Evolutionary conservation across 2,329 filamentous ascomycete species (phyloP).

Genomic region (Corynespora cassiicola): DNA sequence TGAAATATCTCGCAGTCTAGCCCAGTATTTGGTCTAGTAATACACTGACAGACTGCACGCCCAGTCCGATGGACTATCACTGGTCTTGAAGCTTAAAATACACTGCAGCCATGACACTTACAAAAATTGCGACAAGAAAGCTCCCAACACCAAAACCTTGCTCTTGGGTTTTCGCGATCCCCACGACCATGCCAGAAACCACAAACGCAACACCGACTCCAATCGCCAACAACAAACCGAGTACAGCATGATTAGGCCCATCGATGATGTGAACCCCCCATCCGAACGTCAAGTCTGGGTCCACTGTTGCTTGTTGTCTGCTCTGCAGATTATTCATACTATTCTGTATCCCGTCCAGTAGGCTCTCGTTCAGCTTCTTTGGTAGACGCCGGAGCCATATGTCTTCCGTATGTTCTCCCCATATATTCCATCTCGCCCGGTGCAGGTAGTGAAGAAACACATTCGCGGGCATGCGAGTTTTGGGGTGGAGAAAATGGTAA

Average conservation of each 20-base stretch:
- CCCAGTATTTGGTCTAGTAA: no score
- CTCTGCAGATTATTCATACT: no score
- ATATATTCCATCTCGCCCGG: slow-evolving; percentile 12
- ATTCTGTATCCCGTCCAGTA: slow-evolving; percentile 2
- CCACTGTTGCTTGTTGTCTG: slow-evolving; percentile 1
- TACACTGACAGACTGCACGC: no score
- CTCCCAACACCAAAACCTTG: slow-evolving; percentile 12
- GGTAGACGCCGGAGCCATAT: slow-evolving; percentile 11
- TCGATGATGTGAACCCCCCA: slow-evolving; percentile 13
- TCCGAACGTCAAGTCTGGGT: slow-evolving; percentile 9
- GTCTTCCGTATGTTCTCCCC: slow-evolving; percentile 8
- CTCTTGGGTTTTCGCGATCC: slow-evolving; percentile 14
- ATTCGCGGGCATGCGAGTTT: slow-evolving; percentile 13
- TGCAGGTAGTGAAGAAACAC: slow-evolving; percentile 16
- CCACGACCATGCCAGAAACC: slow-evolving; percentile 9
- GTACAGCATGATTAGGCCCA: slow-evolving; percentile 12
- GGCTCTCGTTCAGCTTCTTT: slow-evolving; percentile 10
- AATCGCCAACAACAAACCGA: slow-evolving; percentile 3
- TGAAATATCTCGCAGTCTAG: no score
- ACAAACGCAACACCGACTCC: slow-evolving; percentile 10
- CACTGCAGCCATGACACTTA: slow-evolving; percentile 7
- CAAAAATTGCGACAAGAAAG: slow-evolving; percentile 9
- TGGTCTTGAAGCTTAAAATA: slow-evolving; percentile 9
- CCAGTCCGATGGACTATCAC: no score
- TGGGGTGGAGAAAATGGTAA: slow-evolving; percentile 12